Conservation (phyloP, 192 early-diverging fungal species). For the Physocladia obscura region DNA sequence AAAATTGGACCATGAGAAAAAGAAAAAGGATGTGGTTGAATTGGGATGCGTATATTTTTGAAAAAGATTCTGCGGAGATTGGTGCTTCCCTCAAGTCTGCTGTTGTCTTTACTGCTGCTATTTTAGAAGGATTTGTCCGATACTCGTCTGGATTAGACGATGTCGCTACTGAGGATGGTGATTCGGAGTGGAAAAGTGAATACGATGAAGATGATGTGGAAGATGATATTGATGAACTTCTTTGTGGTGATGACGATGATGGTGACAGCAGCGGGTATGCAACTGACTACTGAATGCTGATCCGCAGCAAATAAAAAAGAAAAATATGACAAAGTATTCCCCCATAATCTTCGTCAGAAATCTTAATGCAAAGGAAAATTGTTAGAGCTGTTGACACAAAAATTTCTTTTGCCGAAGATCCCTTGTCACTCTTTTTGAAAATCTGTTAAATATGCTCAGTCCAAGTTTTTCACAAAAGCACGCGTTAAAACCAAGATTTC, state of each 20-base stretch:
- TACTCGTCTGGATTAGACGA: conserved; percentile 5
- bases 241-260: neutral
- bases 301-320: neutral
- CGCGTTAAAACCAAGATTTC: no score
- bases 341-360: no score
- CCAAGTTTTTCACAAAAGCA: no score
- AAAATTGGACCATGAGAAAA: no score
- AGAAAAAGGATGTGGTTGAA: no score
- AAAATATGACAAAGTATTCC: no score
- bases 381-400: no score
- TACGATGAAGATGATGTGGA: neutral
- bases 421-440: no score
- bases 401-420: no score
- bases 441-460: no score
- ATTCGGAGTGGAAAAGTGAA: conserved; percentile 8
- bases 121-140: neutral
- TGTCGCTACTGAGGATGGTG: conserved; percentile 8
- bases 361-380: no score
- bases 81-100: neutral
- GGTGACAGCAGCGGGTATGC: neutral
- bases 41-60: neutral
- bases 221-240: neutral
- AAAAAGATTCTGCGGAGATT: neutral
- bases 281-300: neutral
- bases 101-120: neutral